These are phyloP conservation scores for Vararia minispora DNA, from an alignment of 768 basidiomycete species.

Conservation along the genomic window DNA sequence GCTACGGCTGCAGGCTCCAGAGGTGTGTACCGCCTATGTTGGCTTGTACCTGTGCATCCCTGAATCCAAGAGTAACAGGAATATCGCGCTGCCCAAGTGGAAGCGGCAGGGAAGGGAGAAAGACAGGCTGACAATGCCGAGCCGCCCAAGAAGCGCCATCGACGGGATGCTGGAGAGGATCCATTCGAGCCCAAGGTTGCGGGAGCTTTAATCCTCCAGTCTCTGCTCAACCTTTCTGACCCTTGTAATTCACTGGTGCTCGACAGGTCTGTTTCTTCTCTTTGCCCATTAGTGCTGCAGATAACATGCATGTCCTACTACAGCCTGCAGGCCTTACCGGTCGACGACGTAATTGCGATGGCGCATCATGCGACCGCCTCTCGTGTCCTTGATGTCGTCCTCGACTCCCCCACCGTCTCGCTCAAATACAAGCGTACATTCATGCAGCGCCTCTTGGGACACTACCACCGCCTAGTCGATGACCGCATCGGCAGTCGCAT, in stretches of 20 bases:
- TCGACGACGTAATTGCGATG: conserved; percentile 47
- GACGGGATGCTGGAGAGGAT: conserved; percentile 13
- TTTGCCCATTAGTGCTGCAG: conserved; percentile 4
- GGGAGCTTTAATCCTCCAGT: conserved; percentile 80
- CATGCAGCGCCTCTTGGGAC: conserved; percentile 64
- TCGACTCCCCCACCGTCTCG: conserved; percentile 58
- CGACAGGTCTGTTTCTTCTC: conserved; percentile 41
- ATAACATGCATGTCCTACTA: conserved; percentile 1
- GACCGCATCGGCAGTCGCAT: conserved; percentile 88
- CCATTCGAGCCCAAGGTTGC: conserved; percentile 62
- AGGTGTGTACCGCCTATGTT: conserved; percentile 1
- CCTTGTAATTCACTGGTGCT: conserved; percentile 60
- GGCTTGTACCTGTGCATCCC: background rate
- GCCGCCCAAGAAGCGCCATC: conserved; percentile 15
- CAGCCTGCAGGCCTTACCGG: conserved; percentile 48
- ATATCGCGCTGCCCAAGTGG: conserved; percentile 11
- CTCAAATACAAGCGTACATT: conserved; percentile 58
- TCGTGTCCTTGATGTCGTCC: conserved; percentile 67
- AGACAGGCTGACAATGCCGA: conserved; percentile 2
- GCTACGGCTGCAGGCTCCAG: conserved; percentile 5
- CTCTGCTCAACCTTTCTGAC: conserved; percentile 56
- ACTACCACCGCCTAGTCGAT: conserved; percentile 73
- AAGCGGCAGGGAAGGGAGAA: conserved; percentile 1
- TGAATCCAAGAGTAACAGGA: too few relatives aligned
- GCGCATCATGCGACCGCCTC: conserved; percentile 61